phyloP scores from a whole-genome alignment of 1,284 basidiomycete species.

The Cutaneotrichosporon daszewskae region DNA sequence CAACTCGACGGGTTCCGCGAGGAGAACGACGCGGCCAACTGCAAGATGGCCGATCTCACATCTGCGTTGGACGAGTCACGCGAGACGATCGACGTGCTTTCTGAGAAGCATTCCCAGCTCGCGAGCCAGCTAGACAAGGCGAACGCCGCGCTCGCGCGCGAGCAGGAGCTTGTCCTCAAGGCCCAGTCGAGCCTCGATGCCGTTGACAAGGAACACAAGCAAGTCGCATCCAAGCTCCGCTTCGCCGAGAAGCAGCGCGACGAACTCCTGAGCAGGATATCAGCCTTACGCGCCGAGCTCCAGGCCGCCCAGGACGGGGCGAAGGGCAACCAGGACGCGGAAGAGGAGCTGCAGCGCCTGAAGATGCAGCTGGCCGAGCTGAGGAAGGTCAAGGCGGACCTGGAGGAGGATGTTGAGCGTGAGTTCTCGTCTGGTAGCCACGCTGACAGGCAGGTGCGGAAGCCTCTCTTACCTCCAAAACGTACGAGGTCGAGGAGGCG shows the following conservation, averaged over 20 bases:
- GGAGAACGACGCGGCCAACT: no score
- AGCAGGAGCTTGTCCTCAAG: background rate
- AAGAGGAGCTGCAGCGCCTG: conserved; percentile 1
- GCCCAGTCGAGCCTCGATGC: background rate
- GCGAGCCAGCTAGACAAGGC: background rate
- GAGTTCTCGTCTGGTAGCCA: background rate
- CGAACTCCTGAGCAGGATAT: conserved; percentile 6
- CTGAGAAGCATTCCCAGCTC: background rate
- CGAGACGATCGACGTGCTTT: no score
- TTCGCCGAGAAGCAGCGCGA: conserved; percentile 11
- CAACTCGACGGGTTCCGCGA: no score
- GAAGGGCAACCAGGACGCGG: background rate
- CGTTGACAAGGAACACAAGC: conserved; percentile 4
- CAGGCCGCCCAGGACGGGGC: background rate
- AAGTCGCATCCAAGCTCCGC: conserved; percentile 2
- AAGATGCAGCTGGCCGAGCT: conserved; percentile 30
- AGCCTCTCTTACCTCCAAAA: conserved; percentile 11
- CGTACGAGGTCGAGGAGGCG: conserved; percentile 18
- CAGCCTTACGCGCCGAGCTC: conserved; percentile 8
- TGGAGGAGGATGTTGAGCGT: conserved; percentile 13
- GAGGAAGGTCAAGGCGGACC: conserved; percentile 19
- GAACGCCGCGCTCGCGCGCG: background rate
- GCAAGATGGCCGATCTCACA: no score
- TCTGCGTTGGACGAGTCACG: conserved; percentile 3
- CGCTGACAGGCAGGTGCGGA: conserved; percentile 2